phyloP scores from a whole-genome alignment of 495 filamentous ascomycete species.

The Trichocladium uniseriatum region DNA sequence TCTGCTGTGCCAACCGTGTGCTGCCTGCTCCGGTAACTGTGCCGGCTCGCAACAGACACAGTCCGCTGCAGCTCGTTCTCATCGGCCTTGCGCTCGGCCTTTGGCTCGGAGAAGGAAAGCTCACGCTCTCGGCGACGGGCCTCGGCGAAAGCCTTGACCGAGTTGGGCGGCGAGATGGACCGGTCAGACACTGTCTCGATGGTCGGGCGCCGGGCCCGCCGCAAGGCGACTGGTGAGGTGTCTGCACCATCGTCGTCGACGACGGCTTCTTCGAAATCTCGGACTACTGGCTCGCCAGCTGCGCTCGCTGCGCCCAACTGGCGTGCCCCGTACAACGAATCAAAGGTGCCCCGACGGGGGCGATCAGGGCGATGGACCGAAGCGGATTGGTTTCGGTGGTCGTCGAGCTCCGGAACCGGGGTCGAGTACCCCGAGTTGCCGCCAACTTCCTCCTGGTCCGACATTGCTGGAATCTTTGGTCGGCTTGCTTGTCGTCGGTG shows the following conservation, averaged over 20 bases:
- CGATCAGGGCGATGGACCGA: slow-evolving; percentile 50
- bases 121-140: slow-evolving; percentile 49
- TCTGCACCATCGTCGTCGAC: slow-evolving; percentile 64
- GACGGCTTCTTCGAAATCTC: slow-evolving; percentile 66
- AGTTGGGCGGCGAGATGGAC: slow-evolving; percentile 84
- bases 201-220: slow-evolving; percentile 39
- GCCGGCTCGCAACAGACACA: slow-evolving; percentile 57
- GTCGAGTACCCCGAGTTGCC: slow-evolving; percentile 53
- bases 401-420: slow-evolving; percentile 82
- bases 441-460: slow-evolving; percentile 42
- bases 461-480: slow-evolving; percentile 39
- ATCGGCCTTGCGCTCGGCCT: slow-evolving; percentile 28
- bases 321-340: slow-evolving; percentile 41
- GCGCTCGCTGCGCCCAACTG: slow-evolving; percentile 31
- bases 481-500: background rate
- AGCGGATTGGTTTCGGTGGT: slow-evolving; percentile 74
- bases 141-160: slow-evolving; percentile 93
- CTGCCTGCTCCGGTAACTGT: slow-evolving; percentile 39
- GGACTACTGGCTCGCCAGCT: slow-evolving; percentile 24
- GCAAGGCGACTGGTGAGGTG: slow-evolving; percentile 26
- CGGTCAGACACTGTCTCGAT: slow-evolving; percentile 40
- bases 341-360: slow-evolving; percentile 46
- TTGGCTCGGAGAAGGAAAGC: slow-evolving; percentile 41
- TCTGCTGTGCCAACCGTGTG: slow-evolving; percentile 36
- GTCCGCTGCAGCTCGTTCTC: slow-evolving; percentile 64